Evolutionary conservation across 331 rosid species (phyloP), one percentile per base, ranked within the genome.

Genomic region (Stylosanthes scabra): DNA sequence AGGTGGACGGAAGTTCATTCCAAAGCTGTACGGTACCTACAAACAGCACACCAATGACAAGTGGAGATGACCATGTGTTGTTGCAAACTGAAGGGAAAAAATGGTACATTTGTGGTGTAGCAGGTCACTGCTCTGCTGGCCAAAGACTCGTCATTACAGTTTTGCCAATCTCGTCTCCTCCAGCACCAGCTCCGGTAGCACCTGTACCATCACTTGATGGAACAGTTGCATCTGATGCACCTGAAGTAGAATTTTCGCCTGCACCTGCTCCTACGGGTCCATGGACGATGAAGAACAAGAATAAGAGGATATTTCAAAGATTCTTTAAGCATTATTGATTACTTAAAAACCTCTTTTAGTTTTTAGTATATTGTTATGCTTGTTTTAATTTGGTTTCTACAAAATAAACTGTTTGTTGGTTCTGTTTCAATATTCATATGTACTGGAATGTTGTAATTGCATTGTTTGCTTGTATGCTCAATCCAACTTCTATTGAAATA

Each of bases 121-220:
- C 8, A 1, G 14, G 20, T 1, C 82, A 80, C 63, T 80, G 87
- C 64, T 16, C 1, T 3, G 11, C 5, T 3, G 76, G 79, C 3
- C 83, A 75, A 68, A 83, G 60, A 65, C 87, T 83, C 40, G 27
- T 4, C 8, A 55, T 83, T 40, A 65, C 46, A 4, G 74, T 68
- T 2, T 8, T 5, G 42, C 12, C 52, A 6, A 12, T 2, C 39
- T 52, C 76, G 2, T 42, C n/a, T n/a, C n/a, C 66, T 3, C 15
- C 54, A 47, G 5, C 13, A 47, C 2, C 16, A 11, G 15, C 13
- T 11, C 14, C 54, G 11, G 6, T n/a, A n/a, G n/a, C n/a, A n/a
- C n/a, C 54, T 11, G 7, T 2, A 45, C 11, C 50, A 45, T 9
- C 11, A 45, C 47, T 9, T 6, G 2, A 5, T 42, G 47, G 2